Evolutionary conservation across 2,329 filamentous ascomycete genomes (phyloP).

Genomic region (Fusarium mangiferae): DNA sequence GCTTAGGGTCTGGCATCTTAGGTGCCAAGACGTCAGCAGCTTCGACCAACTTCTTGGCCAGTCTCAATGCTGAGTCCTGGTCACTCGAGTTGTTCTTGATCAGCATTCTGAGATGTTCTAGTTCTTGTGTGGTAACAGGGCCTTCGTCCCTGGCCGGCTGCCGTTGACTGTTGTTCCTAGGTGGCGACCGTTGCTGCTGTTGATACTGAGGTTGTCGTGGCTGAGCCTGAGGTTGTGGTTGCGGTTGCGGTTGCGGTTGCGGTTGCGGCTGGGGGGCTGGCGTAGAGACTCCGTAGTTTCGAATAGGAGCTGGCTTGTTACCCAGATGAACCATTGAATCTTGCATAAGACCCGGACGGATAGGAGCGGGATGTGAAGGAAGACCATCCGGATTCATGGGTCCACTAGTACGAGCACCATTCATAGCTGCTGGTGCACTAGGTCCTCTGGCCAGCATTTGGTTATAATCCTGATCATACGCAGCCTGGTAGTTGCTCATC

Average conservation of each 20-base stretch:
- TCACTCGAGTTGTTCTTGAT: conserved; percentile 80
- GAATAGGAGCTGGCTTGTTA: conserved; percentile 67
- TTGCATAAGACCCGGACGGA: conserved; percentile 70
- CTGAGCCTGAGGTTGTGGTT: conserved; percentile 27
- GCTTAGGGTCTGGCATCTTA: conserved; percentile 73
- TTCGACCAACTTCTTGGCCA: conserved; percentile 88
- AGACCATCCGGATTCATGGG: conserved; percentile 56
- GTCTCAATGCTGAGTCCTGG: conserved; percentile 73
- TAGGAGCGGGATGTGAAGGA: conserved; percentile 69
- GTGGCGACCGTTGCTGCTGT: conserved; percentile 46
- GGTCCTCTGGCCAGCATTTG: conserved; percentile 46
- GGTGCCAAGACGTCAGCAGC: conserved; percentile 80
- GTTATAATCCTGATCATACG: conserved; percentile 41
- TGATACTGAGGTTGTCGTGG: conserved; percentile 45
- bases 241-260: conserved; percentile 27
- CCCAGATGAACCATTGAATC: conserved; percentile 66
- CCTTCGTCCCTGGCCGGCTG: conserved; percentile 46
- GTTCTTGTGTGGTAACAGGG: conserved; percentile 79
- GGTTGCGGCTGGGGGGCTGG: conserved; percentile 44
- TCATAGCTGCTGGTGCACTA: conserved; percentile 44
- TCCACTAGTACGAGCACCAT: conserved; percentile 26
- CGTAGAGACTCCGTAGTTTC: conserved; percentile 64
- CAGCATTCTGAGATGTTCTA: conserved; percentile 77
- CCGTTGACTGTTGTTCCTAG: conserved; percentile 35
- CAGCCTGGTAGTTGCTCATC: conserved; percentile 43